phyloP scores from a whole-genome alignment of 1,284 basidiomycete genomes.

The Cryptococcus sp. region DNA sequence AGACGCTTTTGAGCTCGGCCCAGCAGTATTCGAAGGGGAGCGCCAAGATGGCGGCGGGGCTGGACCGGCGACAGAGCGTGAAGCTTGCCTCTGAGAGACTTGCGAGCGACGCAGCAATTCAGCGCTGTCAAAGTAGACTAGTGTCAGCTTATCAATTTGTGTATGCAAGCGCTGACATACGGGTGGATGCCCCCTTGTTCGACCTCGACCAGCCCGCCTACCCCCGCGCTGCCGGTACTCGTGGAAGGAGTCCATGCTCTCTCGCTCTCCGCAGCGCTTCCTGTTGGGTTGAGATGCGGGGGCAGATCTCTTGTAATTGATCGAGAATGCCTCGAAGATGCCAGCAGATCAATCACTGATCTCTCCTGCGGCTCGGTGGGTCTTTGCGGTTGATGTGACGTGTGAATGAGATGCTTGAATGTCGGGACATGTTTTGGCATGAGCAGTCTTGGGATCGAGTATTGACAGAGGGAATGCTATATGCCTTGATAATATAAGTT shows the following conservation, averaged over 20 bases:
- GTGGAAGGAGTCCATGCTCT: conserved; percentile 17
- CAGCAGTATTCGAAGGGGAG: not conserved
- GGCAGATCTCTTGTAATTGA: conserved; percentile 13
- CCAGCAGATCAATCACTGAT: conserved; percentile 37
- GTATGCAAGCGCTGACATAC: conserved; percentile 22
- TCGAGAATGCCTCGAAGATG: conserved; percentile 18
- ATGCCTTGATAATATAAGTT: too few species aligned
- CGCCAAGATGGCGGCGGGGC: conserved; percentile 46
- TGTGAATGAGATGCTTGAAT: conserved; percentile 43
- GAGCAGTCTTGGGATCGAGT: too few species aligned
- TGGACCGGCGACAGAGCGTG: conserved; percentile 40
- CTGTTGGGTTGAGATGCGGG: conserved; percentile 10
- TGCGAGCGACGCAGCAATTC: conserved; percentile 38
- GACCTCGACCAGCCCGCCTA: conserved; percentile 10
- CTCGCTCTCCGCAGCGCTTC: conserved; percentile 1
- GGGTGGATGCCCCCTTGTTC: conserved; percentile 34
- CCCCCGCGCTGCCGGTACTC: conserved; percentile 7
- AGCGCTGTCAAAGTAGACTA: conserved; percentile 22
- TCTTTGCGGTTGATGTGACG: conserved; percentile 14
- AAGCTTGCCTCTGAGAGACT: conserved; percentile 29
- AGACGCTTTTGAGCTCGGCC: not conserved
- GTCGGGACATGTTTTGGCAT: conserved; percentile 49
- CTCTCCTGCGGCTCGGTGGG: conserved; percentile 12
- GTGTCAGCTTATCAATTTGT: not conserved
- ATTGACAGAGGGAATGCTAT: too few species aligned